A percentile compares a stretch with the other conserved stretches of the same genome.
phyloP scores from a whole-genome alignment of 352 stramenopile species.

The Pythium coloratum region DNA sequence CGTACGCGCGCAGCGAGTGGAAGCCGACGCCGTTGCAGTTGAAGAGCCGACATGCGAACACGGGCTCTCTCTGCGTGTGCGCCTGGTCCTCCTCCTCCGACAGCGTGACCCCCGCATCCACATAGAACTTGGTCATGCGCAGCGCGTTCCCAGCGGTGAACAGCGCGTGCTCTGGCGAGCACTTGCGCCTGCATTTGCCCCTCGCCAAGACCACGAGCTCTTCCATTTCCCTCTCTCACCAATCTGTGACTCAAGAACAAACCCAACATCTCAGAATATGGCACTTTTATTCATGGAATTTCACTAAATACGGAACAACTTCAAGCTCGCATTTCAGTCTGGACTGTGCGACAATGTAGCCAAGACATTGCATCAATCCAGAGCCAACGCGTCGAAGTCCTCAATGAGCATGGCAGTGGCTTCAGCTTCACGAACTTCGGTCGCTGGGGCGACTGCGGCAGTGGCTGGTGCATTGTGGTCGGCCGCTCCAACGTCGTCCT shows the following conservation, averaged over 20 bases:
- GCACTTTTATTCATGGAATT: slow-evolving; percentile 1
- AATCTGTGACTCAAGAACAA: not conserved
- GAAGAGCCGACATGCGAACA: slow-evolving; percentile 45
- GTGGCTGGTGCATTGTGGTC: not conserved
- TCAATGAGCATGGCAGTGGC: not conserved
- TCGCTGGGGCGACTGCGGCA: too few relatives aligned
- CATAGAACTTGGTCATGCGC: slow-evolving; percentile 48
- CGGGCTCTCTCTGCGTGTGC: slow-evolving; percentile 7
- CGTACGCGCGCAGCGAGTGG: slow-evolving; percentile 43
- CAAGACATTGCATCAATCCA: not conserved
- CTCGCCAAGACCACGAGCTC: slow-evolving; percentile 27
- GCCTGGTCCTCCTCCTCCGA: slow-evolving; percentile 2
- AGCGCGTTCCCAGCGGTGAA: slow-evolving; percentile 48
- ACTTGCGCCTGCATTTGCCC: slow-evolving; percentile 53
- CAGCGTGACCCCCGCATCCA: slow-evolving; percentile 11
- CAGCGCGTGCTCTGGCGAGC: slow-evolving; percentile 50
- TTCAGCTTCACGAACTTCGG: not conserved
- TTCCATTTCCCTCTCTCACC: slow-evolving; percentile 32
- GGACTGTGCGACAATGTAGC: too few relatives aligned
- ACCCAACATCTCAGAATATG: not conserved
- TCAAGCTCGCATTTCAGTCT: not conserved
- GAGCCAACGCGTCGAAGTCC: not conserved
- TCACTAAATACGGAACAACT: slow-evolving; percentile 24
- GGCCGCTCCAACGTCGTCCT: not conserved
- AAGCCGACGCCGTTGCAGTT: slow-evolving; percentile 45